Percentiles rank a stretch among this genome's conserved stretches.
phyloP scores from a whole-genome alignment of 2,329 filamentous ascomycete species.

The Verticillium nonalfalfae region DNA sequence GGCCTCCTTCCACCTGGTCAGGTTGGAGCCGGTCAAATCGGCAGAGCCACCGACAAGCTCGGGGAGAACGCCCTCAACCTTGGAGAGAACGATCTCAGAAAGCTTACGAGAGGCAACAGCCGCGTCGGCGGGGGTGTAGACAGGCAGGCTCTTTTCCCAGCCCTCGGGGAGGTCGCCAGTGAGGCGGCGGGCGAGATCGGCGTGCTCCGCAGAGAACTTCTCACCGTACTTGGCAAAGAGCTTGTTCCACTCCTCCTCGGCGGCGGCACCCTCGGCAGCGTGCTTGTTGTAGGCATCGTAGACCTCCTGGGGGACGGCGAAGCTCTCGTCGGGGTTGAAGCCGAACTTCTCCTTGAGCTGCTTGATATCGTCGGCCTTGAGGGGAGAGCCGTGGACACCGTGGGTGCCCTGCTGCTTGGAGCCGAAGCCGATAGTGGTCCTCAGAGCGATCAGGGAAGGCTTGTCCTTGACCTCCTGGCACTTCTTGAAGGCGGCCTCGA shows the following conservation, averaged over 20 bases:
- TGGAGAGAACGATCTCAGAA: conserved; percentile 86
- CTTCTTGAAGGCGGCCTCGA: conserved; percentile 82
- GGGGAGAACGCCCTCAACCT: conserved; percentile 75
- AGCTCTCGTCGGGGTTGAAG: conserved; percentile 90
- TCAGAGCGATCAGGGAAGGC: conserved; percentile 93
- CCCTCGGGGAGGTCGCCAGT: conserved; percentile 82
- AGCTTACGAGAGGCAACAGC: conserved; percentile 93
- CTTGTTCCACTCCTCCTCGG: conserved; percentile 92
- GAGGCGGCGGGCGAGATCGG: conserved; percentile 76
- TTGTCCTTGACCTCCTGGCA: conserved; percentile 88
- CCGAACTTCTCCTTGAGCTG: conserved; percentile 92
- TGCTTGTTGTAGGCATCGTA: conserved; percentile 88
- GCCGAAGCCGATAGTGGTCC: conserved; percentile 94
- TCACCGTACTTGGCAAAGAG: conserved; percentile 80
- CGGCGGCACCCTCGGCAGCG: conserved; percentile 76
- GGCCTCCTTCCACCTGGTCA: conserved; percentile 96
- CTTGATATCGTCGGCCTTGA: conserved; percentile 92
- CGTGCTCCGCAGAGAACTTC: conserved; percentile 71
- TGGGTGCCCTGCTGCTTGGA: conserved; percentile 89
- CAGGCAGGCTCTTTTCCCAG: conserved; percentile 90
- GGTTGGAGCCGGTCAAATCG: conserved; percentile 96
- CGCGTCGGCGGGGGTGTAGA: conserved; percentile 79
- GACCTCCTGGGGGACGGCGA: conserved; percentile 89
- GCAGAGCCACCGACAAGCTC: conserved; percentile 95
- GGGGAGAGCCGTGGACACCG: conserved; percentile 90